Conservation (phyloP, 2,329 filamentous ascomycete genomes). For the Trichoderma sp. region DNA sequence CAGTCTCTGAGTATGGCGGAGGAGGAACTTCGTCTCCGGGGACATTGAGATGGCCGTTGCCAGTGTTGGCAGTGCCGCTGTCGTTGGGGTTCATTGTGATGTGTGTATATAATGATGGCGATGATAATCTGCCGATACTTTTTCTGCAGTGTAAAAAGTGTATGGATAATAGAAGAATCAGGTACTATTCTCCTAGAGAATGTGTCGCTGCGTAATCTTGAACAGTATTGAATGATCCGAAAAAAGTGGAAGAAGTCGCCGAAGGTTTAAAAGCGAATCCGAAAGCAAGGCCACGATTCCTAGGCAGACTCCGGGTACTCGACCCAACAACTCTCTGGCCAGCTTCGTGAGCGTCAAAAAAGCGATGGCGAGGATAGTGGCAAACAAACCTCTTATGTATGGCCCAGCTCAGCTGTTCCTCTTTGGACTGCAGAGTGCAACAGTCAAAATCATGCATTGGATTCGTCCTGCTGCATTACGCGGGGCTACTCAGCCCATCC, state of each 20-base stretch:
- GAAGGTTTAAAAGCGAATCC: background rate
- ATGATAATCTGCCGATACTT: background rate
- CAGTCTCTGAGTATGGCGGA: constrained; percentile 60
- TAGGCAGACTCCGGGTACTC: constrained; percentile 9
- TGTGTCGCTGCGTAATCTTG: background rate
- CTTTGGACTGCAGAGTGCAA: background rate
- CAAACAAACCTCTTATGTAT: background rate
- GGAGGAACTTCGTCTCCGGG: constrained; percentile 46
- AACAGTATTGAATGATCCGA: background rate
- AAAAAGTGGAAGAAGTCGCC: background rate
- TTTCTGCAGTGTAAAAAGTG: background rate
- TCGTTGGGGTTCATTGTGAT: constrained; percentile 22
- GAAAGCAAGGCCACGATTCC: background rate
- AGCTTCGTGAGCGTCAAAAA: background rate
- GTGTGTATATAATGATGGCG: background rate
- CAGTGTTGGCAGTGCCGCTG: background rate
- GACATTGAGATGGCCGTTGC: constrained; percentile 24
- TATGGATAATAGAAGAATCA: background rate
- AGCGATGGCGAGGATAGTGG: background rate
- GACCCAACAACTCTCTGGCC: background rate
- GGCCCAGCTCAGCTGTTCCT: background rate
- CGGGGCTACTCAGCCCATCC: background rate
- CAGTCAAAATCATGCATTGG: background rate
- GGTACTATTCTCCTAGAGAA: background rate
- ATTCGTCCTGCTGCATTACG: background rate